Percentiles rank a stretch among this genome's conserved stretches.
phyloP scores from a whole-genome alignment of 306 rosid species.

The Phaseolus lunatus region DNA sequence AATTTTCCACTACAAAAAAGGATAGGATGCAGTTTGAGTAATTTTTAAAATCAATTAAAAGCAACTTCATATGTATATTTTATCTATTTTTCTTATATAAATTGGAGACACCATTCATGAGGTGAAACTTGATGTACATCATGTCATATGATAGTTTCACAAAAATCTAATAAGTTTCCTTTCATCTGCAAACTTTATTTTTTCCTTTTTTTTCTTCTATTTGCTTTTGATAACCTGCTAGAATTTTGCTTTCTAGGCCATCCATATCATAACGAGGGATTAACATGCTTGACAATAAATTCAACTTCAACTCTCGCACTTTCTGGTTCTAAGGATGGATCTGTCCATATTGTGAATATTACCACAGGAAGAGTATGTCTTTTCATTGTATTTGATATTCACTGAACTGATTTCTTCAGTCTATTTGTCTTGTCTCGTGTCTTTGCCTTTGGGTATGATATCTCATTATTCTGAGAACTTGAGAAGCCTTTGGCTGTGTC shows the following conservation, averaged over 20 bases:
- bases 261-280: constrained; percentile 77
- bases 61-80: background rate
- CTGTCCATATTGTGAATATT: constrained; percentile 78
- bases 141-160: constrained; percentile 30
- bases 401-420: constrained; percentile 25
- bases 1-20: background rate
- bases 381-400: constrained; percentile 39
- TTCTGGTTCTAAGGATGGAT: constrained; percentile 88
- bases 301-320: constrained; percentile 75
- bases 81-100: constrained; percentile 2
- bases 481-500: constrained; percentile 27
- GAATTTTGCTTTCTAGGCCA: constrained; percentile 66
- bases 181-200: background rate
- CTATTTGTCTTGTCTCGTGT: constrained; percentile 23
- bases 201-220: background rate
- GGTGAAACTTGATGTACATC: constrained; percentile 12
- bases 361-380: constrained; percentile 75
- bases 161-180: background rate
- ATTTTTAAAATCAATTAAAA: constrained; percentile 25
- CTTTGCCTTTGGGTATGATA: constrained; percentile 26
- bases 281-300: constrained; percentile 85
- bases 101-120: constrained; percentile 23
- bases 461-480: constrained; percentile 37
- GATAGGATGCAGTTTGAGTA: constrained; percentile 1
- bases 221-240: constrained; percentile 19